A percentile compares a stretch with the other conserved stretches of the same genome.
Conservation (phyloP, 2,329 filamentous ascomycete species). For the Kalmusia sp. region DNA sequence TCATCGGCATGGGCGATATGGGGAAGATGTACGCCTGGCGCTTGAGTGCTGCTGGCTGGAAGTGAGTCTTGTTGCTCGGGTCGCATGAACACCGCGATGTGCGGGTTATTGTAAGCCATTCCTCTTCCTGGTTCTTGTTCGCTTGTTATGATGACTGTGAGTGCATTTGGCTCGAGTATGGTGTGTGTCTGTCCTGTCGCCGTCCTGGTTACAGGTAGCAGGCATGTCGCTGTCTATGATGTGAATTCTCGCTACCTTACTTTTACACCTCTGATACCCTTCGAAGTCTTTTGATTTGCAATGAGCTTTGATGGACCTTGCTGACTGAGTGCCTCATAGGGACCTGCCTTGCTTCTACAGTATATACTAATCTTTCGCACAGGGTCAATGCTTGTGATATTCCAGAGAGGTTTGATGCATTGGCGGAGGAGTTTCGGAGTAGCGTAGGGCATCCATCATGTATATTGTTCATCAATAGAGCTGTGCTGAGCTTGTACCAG, state of each 20-base stretch:
- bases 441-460: constrained; percentile 72
- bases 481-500: constrained; percentile 64
- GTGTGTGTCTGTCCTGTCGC: constrained; percentile 67
- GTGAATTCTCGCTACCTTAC: constrained; percentile 99
- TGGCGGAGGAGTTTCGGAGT: constrained; percentile 82
- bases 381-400: constrained; percentile 96
- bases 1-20: constrained; percentile 99
- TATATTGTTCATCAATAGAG: constrained; percentile 43
- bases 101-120: constrained; percentile 30
- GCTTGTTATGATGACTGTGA: constrained; percentile 92
- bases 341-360: constrained; percentile 11
- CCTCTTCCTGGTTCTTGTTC: constrained; percentile 15
- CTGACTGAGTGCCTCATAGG: constrained; percentile 43
- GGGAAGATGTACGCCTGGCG: constrained; percentile 96
- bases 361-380: constrained; percentile 38
- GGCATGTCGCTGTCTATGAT: constrained; percentile 84
- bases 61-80: constrained; percentile 65
- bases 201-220: constrained; percentile 75
- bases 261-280: constrained; percentile 78
- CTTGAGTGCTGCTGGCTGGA: constrained; percentile 93
- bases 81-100: constrained; percentile 18
- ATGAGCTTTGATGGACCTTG: constrained; percentile 24
- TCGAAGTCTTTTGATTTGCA: constrained; percentile 22
- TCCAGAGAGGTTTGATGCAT: constrained; percentile 82
- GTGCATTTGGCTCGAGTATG: constrained; percentile 99